Conservation (phyloP, 768 basidiomycete species). For the Boletus eberwhitei region DNA sequence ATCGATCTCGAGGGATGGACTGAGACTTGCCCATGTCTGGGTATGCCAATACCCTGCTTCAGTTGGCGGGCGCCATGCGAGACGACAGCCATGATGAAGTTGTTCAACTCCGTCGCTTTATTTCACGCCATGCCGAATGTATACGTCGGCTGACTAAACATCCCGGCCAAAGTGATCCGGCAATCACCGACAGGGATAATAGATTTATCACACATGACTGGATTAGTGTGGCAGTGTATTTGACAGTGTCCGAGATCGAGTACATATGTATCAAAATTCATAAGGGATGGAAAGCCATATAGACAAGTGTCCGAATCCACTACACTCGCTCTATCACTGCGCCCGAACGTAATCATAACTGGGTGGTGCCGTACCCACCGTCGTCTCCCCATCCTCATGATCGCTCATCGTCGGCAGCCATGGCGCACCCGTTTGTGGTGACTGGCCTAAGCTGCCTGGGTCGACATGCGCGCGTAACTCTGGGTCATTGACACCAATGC, state of each 20-base stretch:
- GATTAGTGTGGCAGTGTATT: too few relatives aligned
- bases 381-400: slow-evolving; percentile 31
- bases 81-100: slow-evolving; percentile 24
- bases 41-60: slow-evolving; percentile 20
- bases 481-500: slow-evolving; percentile 5
- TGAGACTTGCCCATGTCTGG: not conserved
- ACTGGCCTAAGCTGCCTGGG: not conserved
- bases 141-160: slow-evolving; percentile 14
- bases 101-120: not conserved
- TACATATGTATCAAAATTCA: not conserved
- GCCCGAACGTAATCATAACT: slow-evolving; percentile 22
- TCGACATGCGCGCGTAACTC: slow-evolving; percentile 9
- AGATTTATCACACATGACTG: too few relatives aligned
- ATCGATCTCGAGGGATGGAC: slow-evolving; percentile 35
- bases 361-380: slow-evolving; percentile 24
- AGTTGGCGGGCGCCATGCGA: slow-evolving; percentile 27
- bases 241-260: not conserved
- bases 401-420: slow-evolving; percentile 42
- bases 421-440: not conserved
- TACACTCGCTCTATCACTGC: not conserved
- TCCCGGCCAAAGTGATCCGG: not conserved
- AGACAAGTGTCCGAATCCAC: not conserved
- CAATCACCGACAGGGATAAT: too few relatives aligned
- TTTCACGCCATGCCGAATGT: slow-evolving; percentile 5
- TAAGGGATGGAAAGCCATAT: not conserved